Evolutionary conservation across 1,284 basidiomycete species (phyloP).

Genomic region (Ceratobasidium sp.): DNA sequence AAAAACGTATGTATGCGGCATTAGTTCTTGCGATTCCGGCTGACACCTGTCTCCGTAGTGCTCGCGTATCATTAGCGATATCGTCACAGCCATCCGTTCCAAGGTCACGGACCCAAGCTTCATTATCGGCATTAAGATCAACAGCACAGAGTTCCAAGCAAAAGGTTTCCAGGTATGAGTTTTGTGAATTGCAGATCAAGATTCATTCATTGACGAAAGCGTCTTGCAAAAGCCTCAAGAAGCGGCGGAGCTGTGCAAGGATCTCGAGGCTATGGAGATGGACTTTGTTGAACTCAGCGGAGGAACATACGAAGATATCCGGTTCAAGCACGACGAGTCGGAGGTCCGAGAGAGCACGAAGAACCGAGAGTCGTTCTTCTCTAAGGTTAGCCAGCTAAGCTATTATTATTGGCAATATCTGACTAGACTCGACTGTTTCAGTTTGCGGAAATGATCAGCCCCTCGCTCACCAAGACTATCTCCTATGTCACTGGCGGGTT

Average conservation of each 20-base stretch:
- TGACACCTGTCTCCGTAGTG: slow-evolving; percentile 50
- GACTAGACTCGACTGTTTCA: slow-evolving; percentile 48
- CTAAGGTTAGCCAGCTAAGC: slow-evolving; percentile 48
- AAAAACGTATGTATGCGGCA: neutral
- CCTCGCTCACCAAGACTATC: slow-evolving; percentile 54
- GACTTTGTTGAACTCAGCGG: slow-evolving; percentile 65
- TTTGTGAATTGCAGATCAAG: too few relatives aligned
- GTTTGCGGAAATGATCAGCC: slow-evolving; percentile 59
- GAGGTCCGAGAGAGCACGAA: slow-evolving; percentile 53
- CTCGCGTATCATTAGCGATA: slow-evolving; percentile 54
- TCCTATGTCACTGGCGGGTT: slow-evolving; percentile 63
- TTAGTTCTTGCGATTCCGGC: neutral
- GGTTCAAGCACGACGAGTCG: slow-evolving; percentile 49
- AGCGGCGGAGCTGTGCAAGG: slow-evolving; percentile 56
- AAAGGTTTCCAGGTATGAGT: slow-evolving; percentile 47
- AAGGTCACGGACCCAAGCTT: slow-evolving; percentile 55
- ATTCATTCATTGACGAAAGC: neutral
- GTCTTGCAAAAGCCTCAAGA: slow-evolving; percentile 54
- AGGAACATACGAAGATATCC: slow-evolving; percentile 57
- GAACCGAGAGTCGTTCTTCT: slow-evolving; percentile 57
- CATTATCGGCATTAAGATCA: slow-evolving; percentile 62
- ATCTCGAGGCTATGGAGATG: slow-evolving; percentile 59
- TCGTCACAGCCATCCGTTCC: slow-evolving; percentile 54
- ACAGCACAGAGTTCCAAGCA: slow-evolving; percentile 54
- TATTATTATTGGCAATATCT: neutral